These are phyloP conservation scores for Adenanthera pavonina DNA, from an alignment of 306 rosid species.

Conservation along the genomic window DNA sequence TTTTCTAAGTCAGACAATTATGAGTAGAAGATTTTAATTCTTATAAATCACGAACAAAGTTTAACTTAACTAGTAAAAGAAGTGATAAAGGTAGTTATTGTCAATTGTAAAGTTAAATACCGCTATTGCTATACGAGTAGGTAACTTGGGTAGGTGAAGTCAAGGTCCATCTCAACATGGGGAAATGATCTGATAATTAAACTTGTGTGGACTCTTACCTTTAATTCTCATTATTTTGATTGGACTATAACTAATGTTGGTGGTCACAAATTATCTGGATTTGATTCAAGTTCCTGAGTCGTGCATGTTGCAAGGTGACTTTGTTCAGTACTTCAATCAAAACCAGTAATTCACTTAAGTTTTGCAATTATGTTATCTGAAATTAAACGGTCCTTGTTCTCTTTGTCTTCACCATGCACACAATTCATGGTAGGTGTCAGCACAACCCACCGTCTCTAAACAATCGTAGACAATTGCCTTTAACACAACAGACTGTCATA, in stretches of 20 bases:
- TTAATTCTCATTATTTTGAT: slow-evolving; percentile 14
- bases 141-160: slow-evolving; percentile 30
- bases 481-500: too few relatives aligned
- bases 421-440: background rate
- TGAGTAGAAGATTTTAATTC: slow-evolving; percentile 20
- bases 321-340: slow-evolving; percentile 30
- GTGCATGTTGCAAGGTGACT: slow-evolving; percentile 1
- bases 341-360: slow-evolving; percentile 13
- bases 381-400: slow-evolving; percentile 1
- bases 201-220: slow-evolving; percentile 24
- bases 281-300: slow-evolving; percentile 8
- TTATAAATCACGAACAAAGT: slow-evolving; percentile 1
- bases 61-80: slow-evolving; percentile 13
- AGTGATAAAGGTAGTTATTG: slow-evolving; percentile 16
- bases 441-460: too few relatives aligned
- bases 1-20: slow-evolving; percentile 4
- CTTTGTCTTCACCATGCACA: slow-evolving; percentile 27
- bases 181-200: slow-evolving; percentile 18
- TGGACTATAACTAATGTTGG: slow-evolving; percentile 4
- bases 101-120: slow-evolving; percentile 26
- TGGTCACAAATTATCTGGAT: slow-evolving; percentile 30
- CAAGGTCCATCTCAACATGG: background rate
- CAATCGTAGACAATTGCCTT: too few relatives aligned
- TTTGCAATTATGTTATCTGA: slow-evolving; percentile 25
- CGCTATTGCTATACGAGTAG: background rate